Evolutionary conservation across 371 early-diverging fungal species (phyloP).

Genomic region (Mucor lusitanicus): DNA sequence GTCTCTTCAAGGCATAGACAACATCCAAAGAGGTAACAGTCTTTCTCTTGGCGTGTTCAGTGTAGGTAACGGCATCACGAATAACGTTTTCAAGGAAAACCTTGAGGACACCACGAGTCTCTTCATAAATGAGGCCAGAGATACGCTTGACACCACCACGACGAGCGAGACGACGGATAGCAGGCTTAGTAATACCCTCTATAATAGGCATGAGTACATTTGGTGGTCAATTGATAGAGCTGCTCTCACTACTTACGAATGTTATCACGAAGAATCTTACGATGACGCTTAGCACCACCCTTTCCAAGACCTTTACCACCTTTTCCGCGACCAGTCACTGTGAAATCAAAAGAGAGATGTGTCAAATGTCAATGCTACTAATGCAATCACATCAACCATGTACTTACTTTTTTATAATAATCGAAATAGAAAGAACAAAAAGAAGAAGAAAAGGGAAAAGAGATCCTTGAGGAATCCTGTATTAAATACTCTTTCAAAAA

Average conservation of each 20-base stretch:
- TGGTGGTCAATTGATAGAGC: too few relatives aligned
- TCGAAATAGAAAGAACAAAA: neutral
- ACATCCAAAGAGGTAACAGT: constrained; percentile 88
- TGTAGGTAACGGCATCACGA: constrained; percentile 98
- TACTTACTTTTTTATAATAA: constrained; percentile 15
- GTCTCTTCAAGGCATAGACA: constrained; percentile 98
- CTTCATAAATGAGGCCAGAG: constrained; percentile 98
- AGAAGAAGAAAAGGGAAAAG: constrained; percentile 9
- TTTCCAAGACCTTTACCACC: constrained; percentile 98
- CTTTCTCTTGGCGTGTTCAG: constrained; percentile 99
- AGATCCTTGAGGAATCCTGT: neutral
- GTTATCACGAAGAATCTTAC: constrained; percentile 99
- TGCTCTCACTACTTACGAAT: constrained; percentile 77
- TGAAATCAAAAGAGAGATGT: constrained; percentile 31
- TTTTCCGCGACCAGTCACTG: constrained; percentile 95
- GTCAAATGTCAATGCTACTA: neutral
- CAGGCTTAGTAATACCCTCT: constrained; percentile 99
- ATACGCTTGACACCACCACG: constrained; percentile 99
- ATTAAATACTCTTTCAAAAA: neutral
- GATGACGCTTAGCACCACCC: constrained; percentile 98
- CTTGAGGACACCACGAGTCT: constrained; percentile 97
- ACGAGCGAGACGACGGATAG: constrained; percentile 99
- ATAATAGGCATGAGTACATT: too few relatives aligned
- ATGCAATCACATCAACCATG: neutral
- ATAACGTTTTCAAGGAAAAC: constrained; percentile 98